A percentile compares a stretch with the other conserved stretches of the same genome.
Evolutionary conservation across 495 filamentous ascomycete genomes (phyloP).

Genomic region (Daldinia vernicosa): DNA sequence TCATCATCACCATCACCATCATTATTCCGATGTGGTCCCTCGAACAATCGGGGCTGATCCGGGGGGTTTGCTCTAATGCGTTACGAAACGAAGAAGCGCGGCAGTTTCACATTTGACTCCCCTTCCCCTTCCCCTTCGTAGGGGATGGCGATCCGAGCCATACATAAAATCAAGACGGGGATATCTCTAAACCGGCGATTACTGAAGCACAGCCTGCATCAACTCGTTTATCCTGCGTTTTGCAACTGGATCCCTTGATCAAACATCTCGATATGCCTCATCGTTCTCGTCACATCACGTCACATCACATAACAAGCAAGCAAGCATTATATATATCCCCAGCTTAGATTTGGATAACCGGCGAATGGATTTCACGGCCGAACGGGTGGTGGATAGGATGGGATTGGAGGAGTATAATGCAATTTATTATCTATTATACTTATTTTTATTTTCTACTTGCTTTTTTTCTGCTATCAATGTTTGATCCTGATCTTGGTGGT

Average conservation of each 20-base stretch:
- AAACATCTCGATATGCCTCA: not conserved
- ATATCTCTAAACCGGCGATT: not conserved
- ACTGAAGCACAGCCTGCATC: no score
- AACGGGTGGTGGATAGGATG: conserved; percentile 10
- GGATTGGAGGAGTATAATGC: conserved; percentile 24
- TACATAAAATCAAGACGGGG: not conserved
- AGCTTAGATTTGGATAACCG: conserved; percentile 42
- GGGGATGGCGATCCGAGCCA: not conserved
- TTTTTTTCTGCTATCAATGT: conserved; percentile 1
- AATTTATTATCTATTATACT: conserved; percentile 9
- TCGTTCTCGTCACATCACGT: not conserved
- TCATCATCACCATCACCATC: not conserved
- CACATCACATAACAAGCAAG: conserved; percentile 24
- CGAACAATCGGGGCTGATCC: conserved; percentile 27
- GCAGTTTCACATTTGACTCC: conserved; percentile 27
- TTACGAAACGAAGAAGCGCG: conserved; percentile 33
- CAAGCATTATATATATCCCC: conserved; percentile 21
- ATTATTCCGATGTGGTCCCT: not conserved
- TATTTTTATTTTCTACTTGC: conserved; percentile 13
- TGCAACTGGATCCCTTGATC: not conserved
- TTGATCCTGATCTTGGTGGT: not conserved
- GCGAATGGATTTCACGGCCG: conserved; percentile 41
- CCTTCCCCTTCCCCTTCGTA: not conserved
- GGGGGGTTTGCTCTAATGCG: conserved; percentile 29
- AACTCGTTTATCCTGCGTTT: not conserved